These are phyloP conservation scores for Phylloporus scabripes DNA, from an alignment of 768 basidiomycete species.

Conservation along the genomic window DNA sequence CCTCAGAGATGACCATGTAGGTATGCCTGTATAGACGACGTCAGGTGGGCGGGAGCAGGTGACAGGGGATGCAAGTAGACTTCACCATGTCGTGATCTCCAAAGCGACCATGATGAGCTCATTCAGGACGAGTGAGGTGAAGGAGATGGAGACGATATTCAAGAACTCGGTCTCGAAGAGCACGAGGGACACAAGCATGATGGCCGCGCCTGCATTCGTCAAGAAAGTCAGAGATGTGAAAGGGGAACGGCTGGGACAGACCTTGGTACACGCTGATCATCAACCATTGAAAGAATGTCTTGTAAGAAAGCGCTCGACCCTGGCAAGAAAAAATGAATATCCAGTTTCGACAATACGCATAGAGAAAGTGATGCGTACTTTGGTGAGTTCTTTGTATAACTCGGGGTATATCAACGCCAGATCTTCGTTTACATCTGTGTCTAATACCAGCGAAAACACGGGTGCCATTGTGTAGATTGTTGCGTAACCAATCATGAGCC, in stretches of 20 bases:
- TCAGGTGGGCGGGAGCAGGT: slow-evolving; percentile 6
- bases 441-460: slow-evolving; percentile 94
- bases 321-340: slow-evolving; percentile 27
- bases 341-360: background rate
- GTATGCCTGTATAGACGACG: slow-evolving; percentile 57
- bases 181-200: slow-evolving; percentile 96
- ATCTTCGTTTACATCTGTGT: slow-evolving; percentile 94
- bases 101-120: slow-evolving; percentile 99
- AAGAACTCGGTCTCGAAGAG: slow-evolving; percentile 97
- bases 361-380: slow-evolving; percentile 43
- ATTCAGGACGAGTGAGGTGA: slow-evolving; percentile 91
- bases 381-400: slow-evolving; percentile 94
- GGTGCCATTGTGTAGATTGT: slow-evolving; percentile 98
- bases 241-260: slow-evolving; percentile 23
- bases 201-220: slow-evolving; percentile 68
- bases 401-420: slow-evolving; percentile 94
- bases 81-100: slow-evolving; percentile 93
- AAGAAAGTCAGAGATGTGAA: background rate
- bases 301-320: slow-evolving; percentile 93
- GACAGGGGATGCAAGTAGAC: background rate
- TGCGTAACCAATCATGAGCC: slow-evolving; percentile 96
- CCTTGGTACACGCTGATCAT: slow-evolving; percentile 99
- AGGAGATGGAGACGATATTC: slow-evolving; percentile 98
- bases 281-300: slow-evolving; percentile 98
- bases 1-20: slow-evolving; percentile 91